Evolutionary conservation across 371 early-diverging fungal species (phyloP).

Genomic region (Syncephalastrum sp.): DNA sequence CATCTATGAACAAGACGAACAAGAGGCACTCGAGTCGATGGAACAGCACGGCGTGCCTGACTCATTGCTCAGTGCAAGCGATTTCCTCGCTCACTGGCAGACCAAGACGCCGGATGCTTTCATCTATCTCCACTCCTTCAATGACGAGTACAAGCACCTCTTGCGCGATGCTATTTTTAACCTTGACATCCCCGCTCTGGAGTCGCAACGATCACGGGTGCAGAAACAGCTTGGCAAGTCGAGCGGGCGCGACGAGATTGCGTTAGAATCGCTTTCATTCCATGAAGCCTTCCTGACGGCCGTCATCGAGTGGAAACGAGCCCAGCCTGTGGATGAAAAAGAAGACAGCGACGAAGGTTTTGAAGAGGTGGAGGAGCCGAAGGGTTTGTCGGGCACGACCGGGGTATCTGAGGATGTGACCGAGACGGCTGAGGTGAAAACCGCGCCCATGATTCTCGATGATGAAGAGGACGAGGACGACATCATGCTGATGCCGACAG

Average conservation of each 20-base stretch:
- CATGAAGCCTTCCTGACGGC: constrained; percentile 37
- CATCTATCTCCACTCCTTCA: constrained; percentile 34
- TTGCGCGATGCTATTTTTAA: constrained; percentile 42
- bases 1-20: constrained; percentile 36
- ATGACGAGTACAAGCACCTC: constrained; percentile 44
- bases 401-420: background rate
- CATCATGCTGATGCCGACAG: background rate
- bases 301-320: constrained; percentile 26
- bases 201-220: constrained; percentile 23
- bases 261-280: constrained; percentile 41
- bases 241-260: constrained; percentile 38
- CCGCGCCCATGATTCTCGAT: constrained; percentile 7
- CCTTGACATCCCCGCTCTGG: constrained; percentile 26
- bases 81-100: no score
- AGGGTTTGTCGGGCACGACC: background rate
- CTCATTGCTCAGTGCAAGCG: no score
- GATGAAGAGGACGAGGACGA: constrained; percentile 24
- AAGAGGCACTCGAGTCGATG: background rate
- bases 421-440: background rate
- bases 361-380: constrained; percentile 1
- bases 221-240: constrained; percentile 48
- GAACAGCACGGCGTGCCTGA: background rate
- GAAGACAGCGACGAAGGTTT: constrained; percentile 1
- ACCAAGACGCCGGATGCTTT: constrained; percentile 31
- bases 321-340: background rate